Percentiles rank a stretch among this genome's conserved stretches.
Conservation (phyloP, 2,329 filamentous ascomycete genomes). For the Aulographum hederae region DNA sequence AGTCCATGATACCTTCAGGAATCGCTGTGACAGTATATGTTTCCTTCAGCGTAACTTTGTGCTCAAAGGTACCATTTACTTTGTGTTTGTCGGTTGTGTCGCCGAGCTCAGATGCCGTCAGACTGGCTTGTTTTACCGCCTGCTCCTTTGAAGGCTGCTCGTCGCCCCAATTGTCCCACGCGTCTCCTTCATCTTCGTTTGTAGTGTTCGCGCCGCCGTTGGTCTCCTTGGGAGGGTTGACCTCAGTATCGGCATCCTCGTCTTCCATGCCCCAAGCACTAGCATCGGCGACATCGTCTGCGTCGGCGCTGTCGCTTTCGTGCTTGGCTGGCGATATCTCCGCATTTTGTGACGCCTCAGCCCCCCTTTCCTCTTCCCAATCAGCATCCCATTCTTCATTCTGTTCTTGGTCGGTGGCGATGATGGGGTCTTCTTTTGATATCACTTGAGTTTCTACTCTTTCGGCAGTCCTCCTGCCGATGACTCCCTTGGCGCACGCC, state of each 20-base stretch:
- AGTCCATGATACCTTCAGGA: conserved; percentile 56
- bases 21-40: conserved; percentile 78
- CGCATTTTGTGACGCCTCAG: conserved; percentile 7
- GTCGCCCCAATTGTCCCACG: conserved; percentile 80
- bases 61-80: conserved; percentile 11
- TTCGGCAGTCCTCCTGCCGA: conserved; percentile 53
- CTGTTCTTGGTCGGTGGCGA: conserved; percentile 28
- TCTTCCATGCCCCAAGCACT: conserved; percentile 32
- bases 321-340: neutral
- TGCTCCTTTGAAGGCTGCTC: conserved; percentile 26
- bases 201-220: no score
- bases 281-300: conserved; percentile 28
- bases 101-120: neutral
- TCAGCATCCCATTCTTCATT: conserved; percentile 47
- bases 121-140: conserved; percentile 7
- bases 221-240: conserved; percentile 1
- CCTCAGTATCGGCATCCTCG: conserved; percentile 1
- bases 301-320: conserved; percentile 11
- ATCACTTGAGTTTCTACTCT: conserved; percentile 71
- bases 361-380: conserved; percentile 59
- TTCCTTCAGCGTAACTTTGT: conserved; percentile 65
- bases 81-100: neutral
- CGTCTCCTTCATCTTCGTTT: conserved; percentile 32
- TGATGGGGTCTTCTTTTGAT: conserved; percentile 46
- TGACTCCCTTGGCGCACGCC: conserved; percentile 49